phyloP scores from a whole-genome alignment of 78 protist genomes.

The Protostelium mycophagum region DNA sequence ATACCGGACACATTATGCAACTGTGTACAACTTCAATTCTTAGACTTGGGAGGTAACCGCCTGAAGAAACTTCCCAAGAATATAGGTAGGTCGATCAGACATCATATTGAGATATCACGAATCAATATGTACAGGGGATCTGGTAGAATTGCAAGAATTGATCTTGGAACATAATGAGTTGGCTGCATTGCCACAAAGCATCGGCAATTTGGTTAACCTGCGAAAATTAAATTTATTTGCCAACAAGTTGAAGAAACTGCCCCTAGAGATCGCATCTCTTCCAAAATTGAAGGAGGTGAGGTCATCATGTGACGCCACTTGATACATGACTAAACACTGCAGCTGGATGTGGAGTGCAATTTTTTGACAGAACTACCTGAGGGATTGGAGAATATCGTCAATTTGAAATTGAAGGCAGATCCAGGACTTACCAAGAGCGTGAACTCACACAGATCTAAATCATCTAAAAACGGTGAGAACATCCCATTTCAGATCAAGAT shows the following conservation, averaged over 20 bases:
- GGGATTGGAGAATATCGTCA: neutral
- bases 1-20: neutral
- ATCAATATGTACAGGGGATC: neutral
- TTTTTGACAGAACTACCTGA: neutral
- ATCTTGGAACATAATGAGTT: neutral
- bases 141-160: neutral
- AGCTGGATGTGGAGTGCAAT: neutral
- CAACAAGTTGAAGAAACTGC: neutral
- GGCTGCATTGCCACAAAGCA: neutral
- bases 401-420: neutral
- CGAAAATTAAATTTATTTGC: neutral
- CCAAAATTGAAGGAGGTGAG: neutral
- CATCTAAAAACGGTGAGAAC: neutral
- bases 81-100: neutral
- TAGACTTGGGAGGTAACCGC: neutral
- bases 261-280: neutral
- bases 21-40: neutral
- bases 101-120: neutral
- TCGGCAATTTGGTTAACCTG: neutral
- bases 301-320: neutral
- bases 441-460: neutral
- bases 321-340: neutral
- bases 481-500: neutral
- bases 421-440: neutral
- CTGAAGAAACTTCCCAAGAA: neutral